Conservation (phyloP, 768 basidiomycete species). For the Tephrocybe sp. region DNA sequence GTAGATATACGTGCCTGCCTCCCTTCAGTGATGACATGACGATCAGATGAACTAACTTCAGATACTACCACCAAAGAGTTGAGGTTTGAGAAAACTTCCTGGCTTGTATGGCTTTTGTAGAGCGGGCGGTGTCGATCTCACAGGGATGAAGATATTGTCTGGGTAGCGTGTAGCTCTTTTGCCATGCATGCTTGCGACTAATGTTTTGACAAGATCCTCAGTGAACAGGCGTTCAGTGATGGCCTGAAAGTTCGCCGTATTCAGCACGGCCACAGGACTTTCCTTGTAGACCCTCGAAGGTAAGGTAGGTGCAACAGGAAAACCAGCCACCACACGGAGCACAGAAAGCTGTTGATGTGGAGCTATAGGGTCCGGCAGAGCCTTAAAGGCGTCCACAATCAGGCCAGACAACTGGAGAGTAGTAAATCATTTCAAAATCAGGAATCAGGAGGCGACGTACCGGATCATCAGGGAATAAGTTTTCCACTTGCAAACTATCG, state of each 20-base stretch:
- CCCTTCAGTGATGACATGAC: too few species aligned
- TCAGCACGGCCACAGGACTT: neutral
- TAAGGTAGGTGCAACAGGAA: neutral
- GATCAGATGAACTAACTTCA: too few species aligned
- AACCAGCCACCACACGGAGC: neutral
- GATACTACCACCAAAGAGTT: too few species aligned
- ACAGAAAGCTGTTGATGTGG: neutral
- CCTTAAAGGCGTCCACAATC: neutral
- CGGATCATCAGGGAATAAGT: neutral
- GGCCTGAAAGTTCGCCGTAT: neutral
- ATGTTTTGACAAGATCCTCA: neutral
- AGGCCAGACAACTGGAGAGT: too few species aligned
- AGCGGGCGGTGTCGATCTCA: too few species aligned
- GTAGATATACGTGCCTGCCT: too few species aligned
- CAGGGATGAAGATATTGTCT: neutral
- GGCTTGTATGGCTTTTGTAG: too few species aligned
- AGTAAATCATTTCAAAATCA: too few species aligned
- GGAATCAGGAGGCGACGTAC: neutral
- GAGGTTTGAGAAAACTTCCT: too few species aligned
- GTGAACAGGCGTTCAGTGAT: neutral
- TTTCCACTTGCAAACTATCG: neutral
- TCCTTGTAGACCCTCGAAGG: neutral
- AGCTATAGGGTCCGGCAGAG: neutral
- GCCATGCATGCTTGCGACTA: slow-evolving; percentile 6
- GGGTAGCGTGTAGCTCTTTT: neutral